Evolutionary conservation across 371 early-diverging fungal genomes (phyloP), one percentile per base, ranked within the genome.

Genomic region (Mortierella sp.): DNA sequence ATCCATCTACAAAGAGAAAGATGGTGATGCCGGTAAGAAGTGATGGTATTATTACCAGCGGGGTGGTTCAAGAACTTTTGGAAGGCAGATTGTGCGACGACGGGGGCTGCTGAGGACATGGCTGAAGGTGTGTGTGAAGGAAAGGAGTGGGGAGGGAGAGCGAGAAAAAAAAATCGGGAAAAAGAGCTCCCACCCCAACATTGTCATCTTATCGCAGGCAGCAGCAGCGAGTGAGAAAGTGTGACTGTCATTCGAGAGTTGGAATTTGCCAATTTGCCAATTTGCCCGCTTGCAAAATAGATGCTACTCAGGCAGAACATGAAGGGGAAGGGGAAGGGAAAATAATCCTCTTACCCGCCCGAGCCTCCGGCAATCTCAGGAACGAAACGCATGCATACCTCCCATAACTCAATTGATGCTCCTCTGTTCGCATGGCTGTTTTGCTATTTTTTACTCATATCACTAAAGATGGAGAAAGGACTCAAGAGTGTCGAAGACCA

Each of bases 41-140:
- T 21, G 12, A 18, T 24, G 38, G n/a, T 27, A 41, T 44, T 56
- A 71, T 24, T 88, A 93, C 95, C 95, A 44, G 95, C 95, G 71
- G 96, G 96, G 70, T 96, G 95, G 90, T 96, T 96, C 83, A 90
- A 82, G 89, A 97, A 96, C 88, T 83, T 91, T 48, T 83, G 81
- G 81, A 96, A 90, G 43, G 90, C 94, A 58, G 90, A 78, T 70
- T 92, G 91, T 21, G 91, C 83, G 74, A 83, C 91, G 83, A 87
- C 91, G 24, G 90, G 77, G 71, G 92, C 88, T 76, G 92, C 88
- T 68, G 86, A 82, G 70, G 86, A 85, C 92, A 93, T 92, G 55
- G 71, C 55, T 24, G 54, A 21, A 7, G 1, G 8, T 11, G 24
- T 63, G 35, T 58, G 75, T 65, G 38, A 41, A 70, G 18, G 51